Base-by-base conservation (phyloP, 768 basidiomycete genomes). In the Russula virescens region DNA sequence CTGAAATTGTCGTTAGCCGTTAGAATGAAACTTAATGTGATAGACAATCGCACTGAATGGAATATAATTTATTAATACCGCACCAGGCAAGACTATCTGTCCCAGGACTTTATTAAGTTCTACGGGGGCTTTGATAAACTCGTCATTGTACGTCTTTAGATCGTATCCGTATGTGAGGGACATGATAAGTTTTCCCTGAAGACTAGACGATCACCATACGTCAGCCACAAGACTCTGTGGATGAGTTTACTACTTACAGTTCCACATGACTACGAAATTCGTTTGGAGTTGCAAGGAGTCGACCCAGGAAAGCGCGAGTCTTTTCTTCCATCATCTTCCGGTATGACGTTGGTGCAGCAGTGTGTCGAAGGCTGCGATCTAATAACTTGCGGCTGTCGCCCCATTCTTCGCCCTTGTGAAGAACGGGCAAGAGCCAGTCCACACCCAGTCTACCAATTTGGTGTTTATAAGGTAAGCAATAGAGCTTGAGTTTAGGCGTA, bases 161-260 rank as follows among this genome's bases (percentile, higher is more conserved):
- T 62, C 55, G 25, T 62, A 62, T 7, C 61, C 61, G 25, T 62
- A 62, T 3, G 61, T 57, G 34, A 62, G 28, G 9, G 31, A 35
- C 61, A 62, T 62, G 42, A 62, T 42, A 3, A 62, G 34, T 21
- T 21, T 57, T 2, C 55, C 61, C n/a, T 62, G 55, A 38, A 62
- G 42, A 11, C 61, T 62, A 13, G 19, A 38, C 16, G n/a, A 34
- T 46, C 19, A 21, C 25, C 28, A 57, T 42, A 47, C 8, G 46
- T 38, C 23, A 43, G 62, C 18, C 8, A 35, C 18, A 8, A 0
- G 26, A 28, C 19, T 21, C 8, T 16, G 16, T 8, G 18, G 7
- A 21, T 35, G 11, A 47, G 21, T 4, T 35, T 10, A 34, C 28
- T 9, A 21, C 62, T 53, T 40, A 61, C 63, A 49, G 38, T 14